Conservation (phyloP, 192 early-diverging fungal species). For the Geosiphon pyriformis region DNA sequence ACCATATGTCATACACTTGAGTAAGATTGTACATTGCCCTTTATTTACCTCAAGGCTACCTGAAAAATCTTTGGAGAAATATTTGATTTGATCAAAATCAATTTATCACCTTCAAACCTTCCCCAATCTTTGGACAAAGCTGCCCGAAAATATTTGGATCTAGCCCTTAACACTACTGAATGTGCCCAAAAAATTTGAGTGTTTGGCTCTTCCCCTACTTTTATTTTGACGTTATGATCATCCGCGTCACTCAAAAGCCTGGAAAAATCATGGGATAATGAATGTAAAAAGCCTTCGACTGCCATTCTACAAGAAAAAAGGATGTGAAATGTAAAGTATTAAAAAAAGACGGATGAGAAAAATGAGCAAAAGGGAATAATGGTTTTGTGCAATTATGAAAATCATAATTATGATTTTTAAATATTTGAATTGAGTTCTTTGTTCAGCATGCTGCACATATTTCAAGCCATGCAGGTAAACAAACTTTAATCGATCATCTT, state of each 20-base stretch:
- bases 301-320: too few relatives aligned
- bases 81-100: constrained; percentile 1
- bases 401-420: too few relatives aligned
- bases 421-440: too few relatives aligned
- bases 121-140: not conserved
- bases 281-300: not conserved
- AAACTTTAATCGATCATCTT: too few relatives aligned
- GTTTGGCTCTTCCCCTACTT: not conserved
- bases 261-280: not conserved
- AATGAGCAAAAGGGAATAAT: too few relatives aligned
- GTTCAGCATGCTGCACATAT: too few relatives aligned
- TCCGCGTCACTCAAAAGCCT: not conserved
- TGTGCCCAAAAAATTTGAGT: not conserved
- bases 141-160: not conserved
- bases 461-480: too few relatives aligned
- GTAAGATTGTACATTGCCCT: not conserved
- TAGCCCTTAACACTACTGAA: not conserved
- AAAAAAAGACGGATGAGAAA: too few relatives aligned
- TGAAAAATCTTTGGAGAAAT: not conserved
- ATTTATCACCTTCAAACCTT: not conserved
- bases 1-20: not conserved
- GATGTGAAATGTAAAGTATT: too few relatives aligned
- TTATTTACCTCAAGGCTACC: not conserved
- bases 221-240: constrained; percentile 3
- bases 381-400: too few relatives aligned